A percentile compares a stretch with the other conserved stretches of the same genome.
Conservation (phyloP, 768 basidiomycete species). For the Mycena galericulata region DNA sequence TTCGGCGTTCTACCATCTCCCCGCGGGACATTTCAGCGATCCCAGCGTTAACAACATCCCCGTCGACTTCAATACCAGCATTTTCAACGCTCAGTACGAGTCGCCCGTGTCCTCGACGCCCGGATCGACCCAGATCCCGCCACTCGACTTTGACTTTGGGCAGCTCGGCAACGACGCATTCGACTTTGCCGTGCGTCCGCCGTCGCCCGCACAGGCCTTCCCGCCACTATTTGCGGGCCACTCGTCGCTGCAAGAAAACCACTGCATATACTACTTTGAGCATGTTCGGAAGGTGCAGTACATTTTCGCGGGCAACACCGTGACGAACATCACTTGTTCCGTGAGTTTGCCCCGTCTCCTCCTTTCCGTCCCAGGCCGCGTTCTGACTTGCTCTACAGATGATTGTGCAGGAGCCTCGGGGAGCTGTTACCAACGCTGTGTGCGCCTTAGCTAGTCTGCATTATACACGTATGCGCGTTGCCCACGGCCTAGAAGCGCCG, state of each 20-base stretch:
- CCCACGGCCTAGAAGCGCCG: slow-evolving; percentile 70
- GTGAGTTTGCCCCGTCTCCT: slow-evolving; percentile 58
- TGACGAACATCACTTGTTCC: slow-evolving; percentile 73
- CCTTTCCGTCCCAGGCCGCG: background rate
- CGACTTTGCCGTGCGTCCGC: slow-evolving; percentile 45
- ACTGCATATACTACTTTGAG: slow-evolving; percentile 81
- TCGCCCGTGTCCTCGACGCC: slow-evolving; percentile 40
- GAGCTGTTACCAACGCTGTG: slow-evolving; percentile 78
- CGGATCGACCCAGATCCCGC: slow-evolving; percentile 34
- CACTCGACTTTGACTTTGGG: slow-evolving; percentile 47
- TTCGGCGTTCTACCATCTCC: slow-evolving; percentile 51
- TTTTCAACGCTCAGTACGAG: slow-evolving; percentile 24
- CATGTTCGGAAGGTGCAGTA: slow-evolving; percentile 76
- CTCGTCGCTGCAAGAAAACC: slow-evolving; percentile 62
- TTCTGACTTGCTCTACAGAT: slow-evolving; percentile 49
- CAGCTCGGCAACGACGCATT: slow-evolving; percentile 49
- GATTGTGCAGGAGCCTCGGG: slow-evolving; percentile 73
- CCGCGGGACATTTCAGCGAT: slow-evolving; percentile 50
- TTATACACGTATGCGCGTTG: slow-evolving; percentile 68
- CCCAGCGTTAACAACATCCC: slow-evolving; percentile 40
- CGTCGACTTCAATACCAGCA: slow-evolving; percentile 36
- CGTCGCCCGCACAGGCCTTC: slow-evolving; percentile 40
- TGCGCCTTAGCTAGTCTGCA: slow-evolving; percentile 84
- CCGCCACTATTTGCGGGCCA: slow-evolving; percentile 49
- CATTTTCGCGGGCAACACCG: slow-evolving; percentile 70